Conservation (phyloP, 768 basidiomycete species). For the Tulasnella sp. region DNA sequence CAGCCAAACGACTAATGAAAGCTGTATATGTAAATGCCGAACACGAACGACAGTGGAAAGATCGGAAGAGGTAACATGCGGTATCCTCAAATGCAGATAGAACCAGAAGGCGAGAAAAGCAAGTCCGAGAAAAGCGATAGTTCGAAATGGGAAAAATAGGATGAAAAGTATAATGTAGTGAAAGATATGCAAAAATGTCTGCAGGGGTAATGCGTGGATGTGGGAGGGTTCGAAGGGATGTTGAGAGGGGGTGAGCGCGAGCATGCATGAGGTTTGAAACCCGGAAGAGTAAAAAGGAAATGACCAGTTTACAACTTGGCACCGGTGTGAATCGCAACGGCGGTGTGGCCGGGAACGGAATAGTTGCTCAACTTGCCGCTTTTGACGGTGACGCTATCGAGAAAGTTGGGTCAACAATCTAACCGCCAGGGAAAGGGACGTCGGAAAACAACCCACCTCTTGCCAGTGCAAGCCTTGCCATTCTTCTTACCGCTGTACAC, state of each 20-base stretch:
- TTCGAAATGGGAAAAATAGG: neutral
- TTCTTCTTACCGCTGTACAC: conserved; percentile 44
- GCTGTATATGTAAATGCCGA: neutral
- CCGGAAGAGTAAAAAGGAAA: neutral
- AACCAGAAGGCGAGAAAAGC: neutral
- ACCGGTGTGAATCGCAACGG: conserved; percentile 27
- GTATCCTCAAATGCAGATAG: neutral
- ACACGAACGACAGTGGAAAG: neutral
- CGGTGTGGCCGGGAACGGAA: conserved; percentile 44
- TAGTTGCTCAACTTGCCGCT: conserved; percentile 35
- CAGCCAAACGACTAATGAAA: too few species aligned
- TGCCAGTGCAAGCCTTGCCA: conserved; percentile 42
- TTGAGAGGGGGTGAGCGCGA: neutral
- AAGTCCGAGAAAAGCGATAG: neutral
- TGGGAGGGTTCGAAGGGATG: neutral
- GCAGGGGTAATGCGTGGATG: neutral
- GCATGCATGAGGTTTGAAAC: neutral
- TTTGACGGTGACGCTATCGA: conserved; percentile 41
- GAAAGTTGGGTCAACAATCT: neutral
- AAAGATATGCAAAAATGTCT: neutral
- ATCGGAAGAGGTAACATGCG: neutral
- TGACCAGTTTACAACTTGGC: neutral
- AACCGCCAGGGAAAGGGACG: neutral
- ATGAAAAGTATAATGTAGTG: neutral
- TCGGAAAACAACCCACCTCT: conserved; percentile 35